Evolutionary conservation across 768 basidiomycete species (phyloP), one percentile per base, ranked within the genome.

Genomic region (Naganishia friedmannii): DNA sequence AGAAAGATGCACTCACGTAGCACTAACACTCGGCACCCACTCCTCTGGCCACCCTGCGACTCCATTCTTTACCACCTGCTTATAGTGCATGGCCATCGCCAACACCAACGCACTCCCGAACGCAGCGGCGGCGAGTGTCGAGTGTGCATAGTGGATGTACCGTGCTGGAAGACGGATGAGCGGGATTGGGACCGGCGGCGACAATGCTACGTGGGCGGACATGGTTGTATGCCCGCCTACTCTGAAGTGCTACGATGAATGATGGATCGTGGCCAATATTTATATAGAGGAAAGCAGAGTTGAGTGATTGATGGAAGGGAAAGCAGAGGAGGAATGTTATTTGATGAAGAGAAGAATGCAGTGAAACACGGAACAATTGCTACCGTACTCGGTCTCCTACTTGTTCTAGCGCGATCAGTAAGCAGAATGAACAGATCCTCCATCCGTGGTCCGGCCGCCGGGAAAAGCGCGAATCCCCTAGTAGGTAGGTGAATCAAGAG

Each of bases 21-120:
- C 81, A 1, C 80, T 81, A 10, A 95, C 93, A 5, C 91, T 92
- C 8, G 93, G 93, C 73, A 91, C 90, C 90, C 90, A 93, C 77
- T 95, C 65, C 46, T 37, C 29, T n/a, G 66, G 67, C 39, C 34
- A 89, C 73, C 77, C 70, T 7, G 79, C 76, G 1, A 93, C 85
- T 17, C 84, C 86, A 77, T 95, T 95, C 83, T 90, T 91, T 45
- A 92, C 91, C 32, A 95, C 87, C 77, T 89, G 89, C 73, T 86
- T 85, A 83, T 89, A 93, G 78, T 93, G 90, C n/a, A 90, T 84
- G 0, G 83, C 76, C 73, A 85, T 87, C 0, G 87, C 91, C 37
- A 92, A 74, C 28, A 84, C 67, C 32, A 95, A 83, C 1, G 92
- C 89, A 4, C 82, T 77, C 29, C 80, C 34, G 77, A 93, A 93